These are phyloP conservation scores for Gynostemma pentaphyllum DNA, from an alignment of 306 rosid genomes.

Conservation along the genomic window DNA sequence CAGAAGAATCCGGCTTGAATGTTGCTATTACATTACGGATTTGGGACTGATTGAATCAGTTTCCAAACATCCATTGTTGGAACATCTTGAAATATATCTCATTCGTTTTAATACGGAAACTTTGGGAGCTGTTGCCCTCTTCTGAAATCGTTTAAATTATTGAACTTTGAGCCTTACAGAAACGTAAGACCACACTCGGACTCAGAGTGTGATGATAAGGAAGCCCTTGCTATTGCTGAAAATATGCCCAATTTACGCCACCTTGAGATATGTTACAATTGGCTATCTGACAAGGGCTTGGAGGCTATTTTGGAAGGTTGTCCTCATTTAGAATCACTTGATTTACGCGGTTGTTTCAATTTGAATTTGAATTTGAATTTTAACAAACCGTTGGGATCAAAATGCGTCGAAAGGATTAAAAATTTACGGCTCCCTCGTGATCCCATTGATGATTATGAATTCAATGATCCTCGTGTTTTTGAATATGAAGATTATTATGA, in stretches of 20 bases:
- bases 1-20: slow-evolving; percentile 28
- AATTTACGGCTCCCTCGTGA: slow-evolving; percentile 29
- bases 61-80: slow-evolving; percentile 36
- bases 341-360: slow-evolving; percentile 42
- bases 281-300: slow-evolving; percentile 44
- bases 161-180: slow-evolving; percentile 20
- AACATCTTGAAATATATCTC: slow-evolving; percentile 48
- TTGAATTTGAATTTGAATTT: slow-evolving; percentile 19
- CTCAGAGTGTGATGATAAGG: no score
- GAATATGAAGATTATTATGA: no score
- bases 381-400: slow-evolving; percentile 27
- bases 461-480: no score
- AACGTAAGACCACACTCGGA: no score
- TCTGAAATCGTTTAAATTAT: slow-evolving; percentile 32
- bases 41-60: slow-evolving; percentile 34
- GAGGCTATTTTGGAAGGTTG: slow-evolving; percentile 49
- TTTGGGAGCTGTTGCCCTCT: slow-evolving; percentile 37
- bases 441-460: no score
- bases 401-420: slow-evolving; percentile 36
- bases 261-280: slow-evolving; percentile 50
- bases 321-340: slow-evolving; percentile 55
- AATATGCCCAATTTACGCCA: slow-evolving; percentile 35
- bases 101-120: slow-evolving; percentile 17
- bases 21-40: slow-evolving; percentile 30
- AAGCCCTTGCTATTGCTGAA: slow-evolving; percentile 38